These are phyloP conservation scores for Paecilomyces sp. DNA, from an alignment of 2,329 filamentous ascomycete species.

Conservation along the genomic window DNA sequence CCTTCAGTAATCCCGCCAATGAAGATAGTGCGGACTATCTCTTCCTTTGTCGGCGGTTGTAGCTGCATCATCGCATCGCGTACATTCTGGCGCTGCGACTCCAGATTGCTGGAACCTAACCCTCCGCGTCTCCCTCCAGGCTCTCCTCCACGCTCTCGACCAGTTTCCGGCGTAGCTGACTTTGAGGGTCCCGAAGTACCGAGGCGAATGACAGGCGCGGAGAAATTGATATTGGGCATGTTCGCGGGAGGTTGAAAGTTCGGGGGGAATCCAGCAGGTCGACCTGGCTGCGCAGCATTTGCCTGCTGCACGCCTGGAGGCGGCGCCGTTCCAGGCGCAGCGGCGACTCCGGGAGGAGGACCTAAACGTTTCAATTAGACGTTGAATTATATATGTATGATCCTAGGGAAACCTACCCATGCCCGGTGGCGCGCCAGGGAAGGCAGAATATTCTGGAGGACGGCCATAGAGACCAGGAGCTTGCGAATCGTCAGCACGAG, in stretches of 20 bases:
- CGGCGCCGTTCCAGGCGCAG: constrained; percentile 68
- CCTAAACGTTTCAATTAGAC: constrained; percentile 38
- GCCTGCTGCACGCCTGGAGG: constrained; percentile 72
- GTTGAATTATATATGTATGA: constrained; percentile 4
- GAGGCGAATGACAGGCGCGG: constrained; percentile 88
- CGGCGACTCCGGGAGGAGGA: constrained; percentile 69
- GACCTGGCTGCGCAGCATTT: constrained; percentile 66
- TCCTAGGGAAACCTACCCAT: constrained; percentile 55
- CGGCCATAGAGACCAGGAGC: constrained; percentile 58
- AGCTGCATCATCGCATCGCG: constrained; percentile 65
- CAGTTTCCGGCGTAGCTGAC: constrained; percentile 39
- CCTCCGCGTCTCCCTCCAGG: constrained; percentile 45
- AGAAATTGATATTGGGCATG: constrained; percentile 97
- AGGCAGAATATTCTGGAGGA: constrained; percentile 66
- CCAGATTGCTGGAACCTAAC: constrained; percentile 56
- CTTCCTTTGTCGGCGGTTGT: constrained; percentile 77
- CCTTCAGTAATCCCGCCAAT: constrained; percentile 79
- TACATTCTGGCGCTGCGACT: constrained; percentile 59
- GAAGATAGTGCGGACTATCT: constrained; percentile 86
- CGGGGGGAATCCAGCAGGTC: constrained; percentile 70
- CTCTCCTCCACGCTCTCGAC: constrained; percentile 38
- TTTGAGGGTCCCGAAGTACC: constrained; percentile 67
- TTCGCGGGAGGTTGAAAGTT: constrained; percentile 85
- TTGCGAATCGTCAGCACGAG: constrained; percentile 11
- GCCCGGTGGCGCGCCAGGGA: constrained; percentile 70